Evolutionary conservation across 1,139 yeast species (phyloP), one percentile per base, ranked within the genome.

Genomic region (Martiniozyma asiatica): DNA sequence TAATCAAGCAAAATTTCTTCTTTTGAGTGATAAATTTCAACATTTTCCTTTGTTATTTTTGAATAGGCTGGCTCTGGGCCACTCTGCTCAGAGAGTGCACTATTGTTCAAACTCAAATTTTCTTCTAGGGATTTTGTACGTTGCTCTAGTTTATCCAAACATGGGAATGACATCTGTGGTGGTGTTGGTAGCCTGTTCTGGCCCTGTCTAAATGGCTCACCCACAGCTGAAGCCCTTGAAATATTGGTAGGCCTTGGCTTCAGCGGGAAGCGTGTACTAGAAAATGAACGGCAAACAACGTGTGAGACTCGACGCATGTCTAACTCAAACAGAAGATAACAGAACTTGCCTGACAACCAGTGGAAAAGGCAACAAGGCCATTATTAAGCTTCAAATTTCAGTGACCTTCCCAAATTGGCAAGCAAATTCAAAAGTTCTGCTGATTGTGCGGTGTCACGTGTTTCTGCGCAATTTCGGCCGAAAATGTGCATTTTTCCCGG

Each of bases 21-120:
- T 2, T 59, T 40, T 8, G 77, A 68, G 33, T 62, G 59, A 51
- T 55, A 85, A 5, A 65, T 43, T 34, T 77, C 51, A 14, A 51
- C 62, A 47, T 73, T 82, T 1, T 94, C 93, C 2, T 78, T 63
- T 30, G 68, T 69, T 2, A 79, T 76, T 39, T 66, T 65, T 2
- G 87, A 65, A 53, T 85, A 85, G 1, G 79, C 68, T 0, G 96
- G 95, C 47, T 85, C 96, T 1, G 93, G 93, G 0, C 92, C 87
- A 25, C 72, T 65, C 14, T 30, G 30, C 8, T 6, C 6, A 6
- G 18, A 17, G 6, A 17, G 8, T 6, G 8, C 18, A 6, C 6
- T 17, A 6, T 6, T 6, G 8, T 17, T 17, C 8, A 8, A 6
- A 17, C 7, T 17, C 8, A 34, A 20, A 26, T 23, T 30, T 35